Evolutionary conservation across 805 yeast species (phyloP), one percentile per base, ranked within the genome.

Genomic region (Lipomyces mesembrius): DNA sequence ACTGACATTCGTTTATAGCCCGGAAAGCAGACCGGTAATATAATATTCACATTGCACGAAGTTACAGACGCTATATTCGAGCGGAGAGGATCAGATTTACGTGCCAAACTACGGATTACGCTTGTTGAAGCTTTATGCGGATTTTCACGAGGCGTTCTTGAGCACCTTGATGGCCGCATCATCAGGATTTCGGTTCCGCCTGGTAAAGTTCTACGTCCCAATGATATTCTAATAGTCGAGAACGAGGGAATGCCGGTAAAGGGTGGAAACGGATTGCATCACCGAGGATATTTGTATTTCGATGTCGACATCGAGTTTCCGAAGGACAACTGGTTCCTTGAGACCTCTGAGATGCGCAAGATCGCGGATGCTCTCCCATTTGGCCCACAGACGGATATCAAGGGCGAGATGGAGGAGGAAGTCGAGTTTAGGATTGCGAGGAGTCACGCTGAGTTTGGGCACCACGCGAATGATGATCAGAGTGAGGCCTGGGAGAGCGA

Each of bases 101-200:
- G 85, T 71, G 83, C 91, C 2, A 80, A 82, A 35, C 78, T 87
- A 52, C 80, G 80, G 7, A 84, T 94, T 52, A 82, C 96, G 1
- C 80, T 94, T 61, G 85, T 85, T 14, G 98, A 94, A 71, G 88
- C 97, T 0, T 80, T 94, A n/a, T 84, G 91, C 66, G 98, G 98
- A 1, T 89, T 93, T 73, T 79, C 84, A 46, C 83, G 85, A 61
- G 83, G 84, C 12, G 80, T 92, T 1, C 79, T 89, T 9, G 85
- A 84, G 70, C 95, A 91, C 70, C 82, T 93, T 63, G 98, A 95
- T 77, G 93, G 89, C 20, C 85, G 98, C 69, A 77, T 92, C 14
- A 27, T 72, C 12, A 83, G 83, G 61, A 75, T 93, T 14, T 80
- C 85, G 0, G 84, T 88, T 0, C 92, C 93, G 0, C 79, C 83